Evolutionary conservation across 371 early-diverging fungal species (phyloP).

Genomic region (Rhizomucor pusillus): DNA sequence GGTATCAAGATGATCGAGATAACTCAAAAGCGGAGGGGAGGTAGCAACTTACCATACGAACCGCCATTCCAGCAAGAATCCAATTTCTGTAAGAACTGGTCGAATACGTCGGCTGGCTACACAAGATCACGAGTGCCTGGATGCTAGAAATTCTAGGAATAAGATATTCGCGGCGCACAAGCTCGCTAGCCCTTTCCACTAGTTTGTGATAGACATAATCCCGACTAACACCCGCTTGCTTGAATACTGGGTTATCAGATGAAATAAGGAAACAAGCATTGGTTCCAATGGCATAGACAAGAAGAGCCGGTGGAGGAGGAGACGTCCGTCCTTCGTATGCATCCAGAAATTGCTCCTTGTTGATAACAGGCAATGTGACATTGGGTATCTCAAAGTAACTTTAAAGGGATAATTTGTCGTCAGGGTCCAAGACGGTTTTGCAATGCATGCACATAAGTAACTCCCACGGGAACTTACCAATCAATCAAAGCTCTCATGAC

Average conservation of each 20-base stretch:
- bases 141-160: slow-evolving; percentile 35
- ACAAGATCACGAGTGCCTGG: slow-evolving; percentile 40
- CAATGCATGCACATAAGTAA: slow-evolving; percentile 18
- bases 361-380: slow-evolving; percentile 34
- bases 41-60: slow-evolving; percentile 34
- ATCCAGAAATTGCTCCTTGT: slow-evolving; percentile 31
- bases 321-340: slow-evolving; percentile 29
- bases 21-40: background rate
- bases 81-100: slow-evolving; percentile 34
- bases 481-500: slow-evolving; percentile 9
- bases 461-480: slow-evolving; percentile 1
- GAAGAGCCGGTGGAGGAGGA: slow-evolving; percentile 29
- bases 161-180: slow-evolving; percentile 33
- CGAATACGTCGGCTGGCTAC: slow-evolving; percentile 35
- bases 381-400: slow-evolving; percentile 30
- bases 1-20: background rate
- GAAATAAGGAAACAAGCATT: slow-evolving; percentile 31
- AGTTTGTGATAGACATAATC: slow-evolving; percentile 30
- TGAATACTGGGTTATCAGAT: slow-evolving; percentile 26
- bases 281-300: slow-evolving; percentile 37
- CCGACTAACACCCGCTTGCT: slow-evolving; percentile 18
- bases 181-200: slow-evolving; percentile 20
- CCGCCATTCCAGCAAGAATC: slow-evolving; percentile 48
- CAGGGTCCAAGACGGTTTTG: background rate
- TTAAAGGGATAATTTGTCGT: background rate